Percentiles rank a stretch among this genome's conserved stretches.
Evolutionary conservation across 208 protist species (phyloP).

Genomic region (Lotmaria passim): DNA sequence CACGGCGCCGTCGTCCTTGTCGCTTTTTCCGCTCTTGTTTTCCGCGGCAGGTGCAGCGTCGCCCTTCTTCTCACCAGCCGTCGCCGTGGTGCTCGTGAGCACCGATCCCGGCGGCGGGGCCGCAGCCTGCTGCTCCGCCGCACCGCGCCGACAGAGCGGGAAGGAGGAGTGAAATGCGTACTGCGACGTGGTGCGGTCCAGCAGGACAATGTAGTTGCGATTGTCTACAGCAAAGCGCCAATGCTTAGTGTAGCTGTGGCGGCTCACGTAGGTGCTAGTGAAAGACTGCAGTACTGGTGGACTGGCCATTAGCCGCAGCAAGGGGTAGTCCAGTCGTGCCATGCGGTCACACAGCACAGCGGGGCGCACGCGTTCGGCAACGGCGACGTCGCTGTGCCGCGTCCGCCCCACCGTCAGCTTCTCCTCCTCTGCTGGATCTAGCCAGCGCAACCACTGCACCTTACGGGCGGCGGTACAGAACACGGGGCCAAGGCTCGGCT

Average conservation of each 20-base stretch:
- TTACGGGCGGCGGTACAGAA: conserved; percentile 23
- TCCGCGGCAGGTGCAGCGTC: not conserved
- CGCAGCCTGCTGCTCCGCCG: not conserved
- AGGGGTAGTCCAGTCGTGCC: not conserved
- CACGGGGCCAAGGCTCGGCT: conserved; percentile 14
- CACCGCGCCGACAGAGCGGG: conserved; percentile 1
- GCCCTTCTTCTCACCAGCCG: not conserved
- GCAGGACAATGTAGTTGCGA: conserved; percentile 29
- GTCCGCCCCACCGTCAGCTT: not conserved
- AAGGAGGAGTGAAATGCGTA: conserved; percentile 23
- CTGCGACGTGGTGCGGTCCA: conserved; percentile 33
- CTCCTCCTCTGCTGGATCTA: not conserved
- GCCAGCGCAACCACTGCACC: conserved; percentile 7
- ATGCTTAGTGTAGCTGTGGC: conserved; percentile 32
- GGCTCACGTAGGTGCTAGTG: conserved; percentile 7
- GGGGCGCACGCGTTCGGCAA: conserved; percentile 23
- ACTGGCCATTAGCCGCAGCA: conserved; percentile 26
- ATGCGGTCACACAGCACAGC: conserved; percentile 16
- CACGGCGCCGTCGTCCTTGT: not conserved
- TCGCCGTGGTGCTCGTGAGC: not conserved
- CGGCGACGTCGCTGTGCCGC: not conserved
- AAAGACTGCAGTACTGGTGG: conserved; percentile 24
- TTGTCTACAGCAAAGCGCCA: conserved; percentile 41
- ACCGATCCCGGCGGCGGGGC: conserved; percentile 3
- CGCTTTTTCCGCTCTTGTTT: not conserved